Conservation (phyloP, 306 rosid species). For the Gynostemma pentaphyllum region DNA sequence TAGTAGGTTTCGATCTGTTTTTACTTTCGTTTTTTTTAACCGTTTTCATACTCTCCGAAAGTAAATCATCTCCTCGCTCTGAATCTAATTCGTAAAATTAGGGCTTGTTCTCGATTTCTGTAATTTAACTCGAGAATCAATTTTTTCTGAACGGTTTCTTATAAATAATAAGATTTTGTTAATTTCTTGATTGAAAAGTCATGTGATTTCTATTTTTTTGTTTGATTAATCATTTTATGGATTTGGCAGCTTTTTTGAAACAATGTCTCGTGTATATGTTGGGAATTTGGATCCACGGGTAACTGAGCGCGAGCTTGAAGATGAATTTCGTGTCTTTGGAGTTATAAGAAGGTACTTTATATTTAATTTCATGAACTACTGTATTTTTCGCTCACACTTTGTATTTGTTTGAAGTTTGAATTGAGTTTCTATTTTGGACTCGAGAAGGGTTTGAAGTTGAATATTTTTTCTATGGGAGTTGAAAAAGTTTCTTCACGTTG, state of each 20-base stretch:
- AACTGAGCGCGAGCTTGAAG: conserved; percentile 89
- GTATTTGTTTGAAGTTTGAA: neutral
- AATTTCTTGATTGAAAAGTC: no score
- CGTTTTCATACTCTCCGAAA: neutral
- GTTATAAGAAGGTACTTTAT: conserved; percentile 69
- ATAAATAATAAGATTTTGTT: no score
- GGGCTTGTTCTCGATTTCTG: neutral
- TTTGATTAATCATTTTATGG: neutral
- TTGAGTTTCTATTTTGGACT: neutral
- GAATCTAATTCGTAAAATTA: neutral
- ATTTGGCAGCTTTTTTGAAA: conserved; percentile 25
- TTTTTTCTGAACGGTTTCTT: neutral
- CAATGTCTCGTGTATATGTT: conserved; percentile 91
- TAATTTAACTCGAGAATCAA: neutral
- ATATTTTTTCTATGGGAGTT: no score
- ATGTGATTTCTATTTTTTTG: neutral
- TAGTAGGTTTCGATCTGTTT: neutral
- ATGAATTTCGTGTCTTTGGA: conserved; percentile 87
- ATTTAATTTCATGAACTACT: neutral
- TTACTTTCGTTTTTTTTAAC: neutral
- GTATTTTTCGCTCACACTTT: neutral
- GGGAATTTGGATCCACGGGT: conserved; percentile 91
- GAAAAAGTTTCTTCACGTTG: neutral
- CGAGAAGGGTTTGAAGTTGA: no score
- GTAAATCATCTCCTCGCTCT: neutral